Conservation (phyloP, 176 grass and related monocot genomes). For the Eleusine coracana region DNA sequence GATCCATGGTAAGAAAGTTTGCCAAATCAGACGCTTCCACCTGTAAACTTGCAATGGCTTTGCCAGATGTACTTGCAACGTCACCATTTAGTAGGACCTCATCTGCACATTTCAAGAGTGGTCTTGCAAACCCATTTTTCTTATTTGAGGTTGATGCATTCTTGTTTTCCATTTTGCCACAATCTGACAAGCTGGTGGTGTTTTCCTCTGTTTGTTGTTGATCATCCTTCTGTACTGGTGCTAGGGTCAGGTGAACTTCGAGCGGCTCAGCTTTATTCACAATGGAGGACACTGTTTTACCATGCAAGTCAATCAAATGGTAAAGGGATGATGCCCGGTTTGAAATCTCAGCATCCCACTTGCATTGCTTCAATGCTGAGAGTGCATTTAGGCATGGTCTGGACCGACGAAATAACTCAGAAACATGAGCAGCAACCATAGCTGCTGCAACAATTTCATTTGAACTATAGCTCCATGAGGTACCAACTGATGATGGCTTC, state of each 20-base stretch:
- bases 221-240: constrained; percentile 60
- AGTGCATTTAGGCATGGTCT: constrained; percentile 93
- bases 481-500: constrained; percentile 98
- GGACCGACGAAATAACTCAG: constrained; percentile 87
- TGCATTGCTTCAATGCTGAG: constrained; percentile 78
- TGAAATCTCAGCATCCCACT: constrained; percentile 88
- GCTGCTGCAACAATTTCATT: constrained; percentile 99
- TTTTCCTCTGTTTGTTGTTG: constrained; percentile 40
- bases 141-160: constrained; percentile 25
- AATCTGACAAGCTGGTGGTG: too few relatives aligned
- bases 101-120: constrained; percentile 55
- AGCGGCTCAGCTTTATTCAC: constrained; percentile 98
- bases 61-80: constrained; percentile 72
- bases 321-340: constrained; percentile 91
- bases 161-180: background rate
- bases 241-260: constrained; percentile 68
- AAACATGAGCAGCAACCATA: constrained; percentile 99
- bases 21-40: constrained; percentile 92
- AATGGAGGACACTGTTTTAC: constrained; percentile 94
- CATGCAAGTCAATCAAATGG: constrained; percentile 95
- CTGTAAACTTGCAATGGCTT: constrained; percentile 69
- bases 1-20: constrained; percentile 96
- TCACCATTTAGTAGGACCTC: constrained; percentile 49
- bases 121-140: constrained; percentile 54
- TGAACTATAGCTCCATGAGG: constrained; percentile 98